Conservation (phyloP, 1,284 basidiomycete genomes). For the Amylostereum areolatum region DNA sequence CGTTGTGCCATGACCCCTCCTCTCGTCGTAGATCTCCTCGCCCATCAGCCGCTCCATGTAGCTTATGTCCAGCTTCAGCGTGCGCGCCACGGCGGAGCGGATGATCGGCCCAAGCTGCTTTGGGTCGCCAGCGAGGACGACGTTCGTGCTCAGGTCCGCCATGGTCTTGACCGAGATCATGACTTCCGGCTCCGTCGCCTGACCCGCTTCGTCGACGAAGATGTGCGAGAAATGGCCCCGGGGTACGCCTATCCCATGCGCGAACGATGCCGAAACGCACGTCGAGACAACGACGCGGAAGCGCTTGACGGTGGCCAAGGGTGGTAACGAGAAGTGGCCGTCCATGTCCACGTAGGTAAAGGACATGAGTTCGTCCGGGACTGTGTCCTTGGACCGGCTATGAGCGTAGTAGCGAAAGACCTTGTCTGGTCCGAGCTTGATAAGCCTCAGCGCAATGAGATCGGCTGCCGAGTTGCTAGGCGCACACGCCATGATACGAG, state of each 20-base stretch:
- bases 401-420: slow-evolving; percentile 65
- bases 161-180: slow-evolving; percentile 49
- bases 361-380: slow-evolving; percentile 35
- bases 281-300: slow-evolving; percentile 58
- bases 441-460: slow-evolving; percentile 51
- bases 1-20: slow-evolving; percentile 27
- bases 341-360: slow-evolving; percentile 35
- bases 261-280: slow-evolving; percentile 53
- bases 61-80: slow-evolving; percentile 40
- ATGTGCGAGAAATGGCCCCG: slow-evolving; percentile 57
- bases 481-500: slow-evolving; percentile 56
- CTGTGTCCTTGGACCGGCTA: slow-evolving; percentile 38
- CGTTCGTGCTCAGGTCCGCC: slow-evolving; percentile 32
- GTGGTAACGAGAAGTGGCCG: slow-evolving; percentile 42
- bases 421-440: slow-evolving; percentile 26
- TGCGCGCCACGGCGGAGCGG: slow-evolving; percentile 36
- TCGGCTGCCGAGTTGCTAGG: slow-evolving; percentile 61
- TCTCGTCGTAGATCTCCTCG: slow-evolving; percentile 33
- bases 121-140: slow-evolving; percentile 52
- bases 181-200: slow-evolving; percentile 53
- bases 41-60: slow-evolving; percentile 50
- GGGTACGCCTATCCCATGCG: slow-evolving; percentile 47
- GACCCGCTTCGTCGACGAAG: slow-evolving; percentile 64
- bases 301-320: slow-evolving; percentile 30
- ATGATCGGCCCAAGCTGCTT: slow-evolving; percentile 55